These are phyloP conservation scores for Beta macrorhiza DNA, from an alignment of 179 eudicot species.

Conservation along the genomic window DNA sequence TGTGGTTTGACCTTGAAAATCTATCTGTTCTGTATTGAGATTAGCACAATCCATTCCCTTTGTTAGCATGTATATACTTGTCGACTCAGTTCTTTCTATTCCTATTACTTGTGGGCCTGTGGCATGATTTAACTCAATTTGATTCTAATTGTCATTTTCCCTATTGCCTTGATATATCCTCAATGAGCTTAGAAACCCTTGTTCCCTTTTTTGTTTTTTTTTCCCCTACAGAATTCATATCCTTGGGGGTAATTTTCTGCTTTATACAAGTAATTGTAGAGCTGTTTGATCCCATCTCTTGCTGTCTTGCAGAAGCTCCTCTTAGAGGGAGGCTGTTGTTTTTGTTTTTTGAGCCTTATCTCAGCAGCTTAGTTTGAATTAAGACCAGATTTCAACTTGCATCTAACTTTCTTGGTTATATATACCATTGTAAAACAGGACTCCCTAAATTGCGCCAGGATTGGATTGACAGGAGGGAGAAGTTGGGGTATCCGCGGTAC, in stretches of 20 bases:
- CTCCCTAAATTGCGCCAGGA: slow-evolving; percentile 79
- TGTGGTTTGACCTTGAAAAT: background rate
- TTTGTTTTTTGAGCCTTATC: background rate
- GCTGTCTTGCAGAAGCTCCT: background rate
- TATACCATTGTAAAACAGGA: slow-evolving; percentile 44
- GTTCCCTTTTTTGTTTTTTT: background rate
- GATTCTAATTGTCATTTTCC: background rate
- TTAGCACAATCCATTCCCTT: background rate
- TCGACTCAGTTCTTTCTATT: background rate
- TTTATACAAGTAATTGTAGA: background rate
- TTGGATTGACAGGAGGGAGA: slow-evolving; percentile 87
- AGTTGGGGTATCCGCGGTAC: slow-evolving; percentile 73
- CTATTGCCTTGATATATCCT: background rate
- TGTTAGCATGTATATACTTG: background rate
- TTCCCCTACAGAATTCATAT: background rate
- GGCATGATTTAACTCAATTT: background rate
- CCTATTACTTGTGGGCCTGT: background rate
- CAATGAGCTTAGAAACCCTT: background rate
- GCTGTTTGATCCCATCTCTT: slow-evolving; percentile 4
- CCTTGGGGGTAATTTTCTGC: background rate
- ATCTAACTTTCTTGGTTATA: background rate
- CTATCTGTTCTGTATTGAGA: background rate
- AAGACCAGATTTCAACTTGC: background rate
- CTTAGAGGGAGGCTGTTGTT: background rate
- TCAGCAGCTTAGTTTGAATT: background rate